Evolutionary conservation across 495 filamentous ascomycete species (phyloP).

Genomic region (Penicillium arizonense): DNA sequence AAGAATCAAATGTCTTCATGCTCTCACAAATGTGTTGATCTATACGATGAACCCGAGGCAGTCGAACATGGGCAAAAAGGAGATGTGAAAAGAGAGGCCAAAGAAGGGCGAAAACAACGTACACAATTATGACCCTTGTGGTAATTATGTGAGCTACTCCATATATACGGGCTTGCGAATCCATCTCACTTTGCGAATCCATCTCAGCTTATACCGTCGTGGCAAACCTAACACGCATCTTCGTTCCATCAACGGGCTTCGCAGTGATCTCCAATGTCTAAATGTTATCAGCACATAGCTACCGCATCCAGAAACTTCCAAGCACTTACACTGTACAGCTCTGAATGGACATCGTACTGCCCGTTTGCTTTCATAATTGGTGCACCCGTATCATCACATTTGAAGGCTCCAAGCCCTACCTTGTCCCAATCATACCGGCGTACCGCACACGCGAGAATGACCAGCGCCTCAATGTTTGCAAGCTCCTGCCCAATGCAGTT

Average conservation of each 20-base stretch:
- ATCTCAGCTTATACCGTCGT: background rate
- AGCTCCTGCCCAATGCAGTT: slow-evolving; percentile 53
- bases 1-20: too few species aligned
- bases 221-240: slow-evolving; percentile 13
- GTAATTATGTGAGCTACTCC: too few species aligned
- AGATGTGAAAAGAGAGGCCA: too few species aligned
- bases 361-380: slow-evolving; percentile 35
- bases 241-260: slow-evolving; percentile 22
- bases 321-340: slow-evolving; percentile 42
- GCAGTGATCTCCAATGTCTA: slow-evolving; percentile 17
- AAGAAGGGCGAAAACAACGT: too few species aligned
- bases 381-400: slow-evolving; percentile 10
- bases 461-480: slow-evolving; percentile 39
- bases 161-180: background rate
- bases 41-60: too few species aligned
- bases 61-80: too few species aligned
- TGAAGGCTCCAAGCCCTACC: slow-evolving; percentile 36
- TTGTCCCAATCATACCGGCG: slow-evolving; percentile 34
- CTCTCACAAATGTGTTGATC: too few species aligned
- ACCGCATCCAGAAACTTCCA: background rate
- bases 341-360: slow-evolving; percentile 36
- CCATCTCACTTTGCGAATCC: background rate
- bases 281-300: background rate
- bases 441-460: slow-evolving; percentile 36
- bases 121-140: too few species aligned